Conservation (phyloP, 306 rosid species). For the Quercus bicolor region DNA sequence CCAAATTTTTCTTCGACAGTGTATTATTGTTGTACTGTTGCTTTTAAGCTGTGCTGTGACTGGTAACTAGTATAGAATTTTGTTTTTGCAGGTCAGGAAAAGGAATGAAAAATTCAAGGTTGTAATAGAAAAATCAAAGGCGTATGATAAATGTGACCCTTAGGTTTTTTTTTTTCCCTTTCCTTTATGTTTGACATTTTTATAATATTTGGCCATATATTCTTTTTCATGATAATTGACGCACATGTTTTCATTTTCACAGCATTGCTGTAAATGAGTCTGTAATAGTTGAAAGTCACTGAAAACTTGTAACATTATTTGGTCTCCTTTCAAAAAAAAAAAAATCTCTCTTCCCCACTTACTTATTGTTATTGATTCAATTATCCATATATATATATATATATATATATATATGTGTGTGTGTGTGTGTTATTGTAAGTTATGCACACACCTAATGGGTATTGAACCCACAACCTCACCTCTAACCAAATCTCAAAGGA, state of each 20-base stretch:
- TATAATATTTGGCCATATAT: not conserved
- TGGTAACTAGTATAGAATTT: slow-evolving; percentile 4
- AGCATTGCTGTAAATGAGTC: not conserved
- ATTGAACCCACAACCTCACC: too few species aligned
- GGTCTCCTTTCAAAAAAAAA: too few species aligned
- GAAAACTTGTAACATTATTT: too few species aligned
- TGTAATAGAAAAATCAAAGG: slow-evolving; percentile 59
- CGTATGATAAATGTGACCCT: slow-evolving; percentile 45
- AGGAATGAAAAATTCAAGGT: slow-evolving; percentile 49
- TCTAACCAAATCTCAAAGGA: too few species aligned
- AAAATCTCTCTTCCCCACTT: too few species aligned
- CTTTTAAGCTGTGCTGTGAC: slow-evolving; percentile 13
- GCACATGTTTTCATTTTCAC: not conserved
- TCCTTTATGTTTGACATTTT: not conserved
- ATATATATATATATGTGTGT: too few species aligned
- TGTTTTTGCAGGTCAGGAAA: slow-evolving; percentile 54
- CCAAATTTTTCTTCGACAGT: not conserved
- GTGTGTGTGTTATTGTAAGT: too few species aligned
- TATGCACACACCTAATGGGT: too few species aligned
- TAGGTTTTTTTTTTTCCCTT: slow-evolving; percentile 1
- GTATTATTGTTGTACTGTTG: slow-evolving; percentile 6
- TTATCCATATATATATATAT: too few species aligned
- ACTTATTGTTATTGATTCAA: too few species aligned
- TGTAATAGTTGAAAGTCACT: not conserved
- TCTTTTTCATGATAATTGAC: not conserved